Base-by-base conservation (phyloP, 2,329 filamentous ascomycete species). In the Claviceps quebecensis region DNA sequence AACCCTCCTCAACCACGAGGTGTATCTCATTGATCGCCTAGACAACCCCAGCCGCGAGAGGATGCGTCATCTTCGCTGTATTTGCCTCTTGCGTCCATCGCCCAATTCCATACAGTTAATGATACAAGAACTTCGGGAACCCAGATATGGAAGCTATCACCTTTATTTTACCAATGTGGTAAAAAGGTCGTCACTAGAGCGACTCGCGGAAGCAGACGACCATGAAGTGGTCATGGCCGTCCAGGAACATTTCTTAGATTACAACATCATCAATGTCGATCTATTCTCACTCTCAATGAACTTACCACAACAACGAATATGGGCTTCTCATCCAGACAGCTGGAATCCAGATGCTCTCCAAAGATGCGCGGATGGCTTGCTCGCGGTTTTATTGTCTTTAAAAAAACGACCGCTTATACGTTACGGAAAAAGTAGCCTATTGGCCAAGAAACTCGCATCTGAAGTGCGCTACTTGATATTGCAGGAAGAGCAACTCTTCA, bases 91-190 rank as follows among this genome's bases (percentile, higher is more conserved):
- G 47, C 84, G 94, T 41, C 93, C 93, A 7, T 95, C 91, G 0
- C 78, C 91, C 13, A 88, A 94, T 59, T 94, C 91, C 5, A 89
- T 97, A 63, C 90, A 98, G 64, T 80, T 86, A 56, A 78, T 98
- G 50, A 91, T 98, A 59, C 93, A 98, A 63, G 93, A 98, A 71
- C 77, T 98, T 52, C 80, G 93, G 54, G 91, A 97, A 48, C 94
- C 93, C 4, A 96, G 90, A 65, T 98, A 98, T 61, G 91, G 93
- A 57, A 93, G 98, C 71, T 98, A 98, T 69, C 82, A 95, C 63
- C 78, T 98, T 52, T 96, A 94, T 68, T 95, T 98, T 67, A 97
- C 89, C 73, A 98, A 98, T 66, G 86, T 98, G 53, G 84, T 93
- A 63, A 95, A 94, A 68, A 98, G 98, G 69, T 97, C 93, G 2